A percentile compares a stretch with the other conserved stretches of the same genome.
Conservation (phyloP, 2,329 filamentous ascomycete species). For the Bipolaris zeicola region DNA sequence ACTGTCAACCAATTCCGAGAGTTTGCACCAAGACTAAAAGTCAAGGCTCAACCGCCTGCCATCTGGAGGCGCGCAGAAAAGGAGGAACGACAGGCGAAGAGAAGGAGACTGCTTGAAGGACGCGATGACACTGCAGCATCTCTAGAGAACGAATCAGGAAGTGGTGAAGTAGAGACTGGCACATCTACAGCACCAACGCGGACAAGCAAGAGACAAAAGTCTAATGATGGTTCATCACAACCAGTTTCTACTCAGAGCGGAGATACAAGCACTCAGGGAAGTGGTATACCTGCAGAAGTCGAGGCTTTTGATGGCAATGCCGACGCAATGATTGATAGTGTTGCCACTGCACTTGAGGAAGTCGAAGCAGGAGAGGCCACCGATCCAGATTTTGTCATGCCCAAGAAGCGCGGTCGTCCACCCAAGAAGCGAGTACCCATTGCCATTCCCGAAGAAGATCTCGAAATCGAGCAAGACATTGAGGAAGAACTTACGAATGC, state of each 20-base stretch:
- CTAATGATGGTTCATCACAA: constrained; percentile 25
- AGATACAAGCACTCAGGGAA: constrained; percentile 9
- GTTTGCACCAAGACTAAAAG: constrained; percentile 69
- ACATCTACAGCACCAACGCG: constrained; percentile 17
- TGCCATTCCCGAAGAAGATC: constrained; percentile 52
- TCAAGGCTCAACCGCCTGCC: constrained; percentile 71
- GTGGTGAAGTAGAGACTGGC: constrained; percentile 16
- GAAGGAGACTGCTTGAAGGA: constrained; percentile 19
- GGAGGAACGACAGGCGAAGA: constrained; percentile 44
- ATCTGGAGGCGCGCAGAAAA: constrained; percentile 70
- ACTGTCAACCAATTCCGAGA: constrained; percentile 86
- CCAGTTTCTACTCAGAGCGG: constrained; percentile 10
- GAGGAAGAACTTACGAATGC: constrained; percentile 52
- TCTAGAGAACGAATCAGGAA: constrained; percentile 6
- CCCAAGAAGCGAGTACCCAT: constrained; percentile 41
- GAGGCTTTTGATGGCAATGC: constrained; percentile 30
- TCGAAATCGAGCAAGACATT: constrained; percentile 54
- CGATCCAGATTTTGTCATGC: constrained; percentile 29
- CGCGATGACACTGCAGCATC: constrained; percentile 15
- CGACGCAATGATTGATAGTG: constrained; percentile 29
- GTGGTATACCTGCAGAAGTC: constrained; percentile 15
- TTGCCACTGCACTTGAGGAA: constrained; percentile 27
- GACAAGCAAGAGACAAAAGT: constrained; percentile 34
- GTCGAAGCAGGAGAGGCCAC: constrained; percentile 19
- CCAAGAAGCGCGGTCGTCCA: constrained; percentile 48